These are phyloP conservation scores for Trypanosomatidae sp. DNA, from an alignment of 208 protist species.

Conservation along the genomic window DNA sequence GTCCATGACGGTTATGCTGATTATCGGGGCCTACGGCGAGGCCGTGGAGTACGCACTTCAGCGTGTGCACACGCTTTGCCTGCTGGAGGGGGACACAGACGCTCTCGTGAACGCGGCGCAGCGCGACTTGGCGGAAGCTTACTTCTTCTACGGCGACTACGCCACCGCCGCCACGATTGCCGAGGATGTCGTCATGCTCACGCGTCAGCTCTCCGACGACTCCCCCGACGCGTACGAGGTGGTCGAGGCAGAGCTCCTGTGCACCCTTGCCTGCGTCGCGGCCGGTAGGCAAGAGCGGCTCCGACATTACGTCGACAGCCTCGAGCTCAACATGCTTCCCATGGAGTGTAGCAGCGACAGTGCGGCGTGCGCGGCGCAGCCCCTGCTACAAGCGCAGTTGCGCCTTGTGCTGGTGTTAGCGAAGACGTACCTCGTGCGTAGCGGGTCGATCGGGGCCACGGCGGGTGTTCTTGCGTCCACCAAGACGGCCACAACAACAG, in stretches of 20 bases:
- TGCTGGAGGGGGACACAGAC: constrained; percentile 44
- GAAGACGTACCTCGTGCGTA: constrained; percentile 10
- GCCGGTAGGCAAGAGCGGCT: constrained; percentile 26
- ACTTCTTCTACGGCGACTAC: constrained; percentile 55
- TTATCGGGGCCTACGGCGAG: constrained; percentile 37
- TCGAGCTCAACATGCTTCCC: constrained; percentile 28
- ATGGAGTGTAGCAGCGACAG: constrained; percentile 4
- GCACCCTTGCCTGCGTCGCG: constrained; percentile 23
- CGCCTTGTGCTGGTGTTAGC: constrained; percentile 37
- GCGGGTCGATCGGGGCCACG: background rate
- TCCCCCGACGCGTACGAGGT: constrained; percentile 35
- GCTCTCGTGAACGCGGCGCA: constrained; percentile 44
- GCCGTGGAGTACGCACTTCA: constrained; percentile 52
- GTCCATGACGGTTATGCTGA: constrained; percentile 36
- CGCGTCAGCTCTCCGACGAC: constrained; percentile 32
- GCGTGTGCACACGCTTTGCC: constrained; percentile 53
- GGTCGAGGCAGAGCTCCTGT: constrained; percentile 34
- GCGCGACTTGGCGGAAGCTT: constrained; percentile 47
- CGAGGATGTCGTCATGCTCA: constrained; percentile 52
- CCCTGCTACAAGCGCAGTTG: constrained; percentile 37
- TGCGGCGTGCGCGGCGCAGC: constrained; percentile 5
- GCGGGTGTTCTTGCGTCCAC: background rate
- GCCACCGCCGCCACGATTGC: constrained; percentile 32
- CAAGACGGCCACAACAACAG: background rate
- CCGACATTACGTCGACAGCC: constrained; percentile 13